Percentiles rank a stretch among this genome's conserved stretches.
phyloP scores from a whole-genome alignment of 371 early-diverging fungal species.

The Apophysomyces elegans region DNA sequence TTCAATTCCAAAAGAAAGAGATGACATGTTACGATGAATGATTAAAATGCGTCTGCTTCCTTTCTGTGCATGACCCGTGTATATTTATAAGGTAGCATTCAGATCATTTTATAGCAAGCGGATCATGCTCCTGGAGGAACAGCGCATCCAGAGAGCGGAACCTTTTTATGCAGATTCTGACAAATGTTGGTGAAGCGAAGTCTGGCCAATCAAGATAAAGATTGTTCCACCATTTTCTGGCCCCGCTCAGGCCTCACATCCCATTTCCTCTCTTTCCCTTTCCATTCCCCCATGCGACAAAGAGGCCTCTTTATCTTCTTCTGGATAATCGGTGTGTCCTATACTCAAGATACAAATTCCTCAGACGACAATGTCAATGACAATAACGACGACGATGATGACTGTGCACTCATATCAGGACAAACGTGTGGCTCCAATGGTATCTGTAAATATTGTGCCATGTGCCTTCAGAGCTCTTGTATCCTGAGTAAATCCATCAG shows the following conservation, averaged over 20 bases:
- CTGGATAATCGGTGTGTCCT: not conserved
- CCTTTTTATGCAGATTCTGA: no score
- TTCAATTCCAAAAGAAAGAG: no score
- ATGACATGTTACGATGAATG: no score
- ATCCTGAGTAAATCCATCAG: conserved; percentile 32
- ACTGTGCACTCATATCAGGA: conserved; percentile 40
- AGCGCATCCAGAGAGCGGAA: no score
- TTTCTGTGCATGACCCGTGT: no score
- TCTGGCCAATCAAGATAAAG: no score
- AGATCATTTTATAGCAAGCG: no score
- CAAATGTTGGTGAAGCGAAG: no score
- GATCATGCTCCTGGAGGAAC: no score
- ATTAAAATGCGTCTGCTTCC: no score
- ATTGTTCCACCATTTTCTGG: no score
- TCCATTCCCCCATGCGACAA: not conserved
- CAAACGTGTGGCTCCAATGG: conserved; percentile 41
- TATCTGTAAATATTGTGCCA: conserved; percentile 52
- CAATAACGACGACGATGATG: conserved; percentile 26
- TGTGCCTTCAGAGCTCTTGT: conserved; percentile 49
- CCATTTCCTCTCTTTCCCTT: not conserved
- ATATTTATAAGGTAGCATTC: no score
- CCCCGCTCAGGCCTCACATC: not conserved
- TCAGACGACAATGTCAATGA: conserved; percentile 13
- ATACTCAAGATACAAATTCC: not conserved
- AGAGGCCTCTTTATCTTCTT: not conserved